Base-by-base conservation (phyloP, 2,329 filamentous ascomycete genomes). In the Penicillium sp. region DNA sequence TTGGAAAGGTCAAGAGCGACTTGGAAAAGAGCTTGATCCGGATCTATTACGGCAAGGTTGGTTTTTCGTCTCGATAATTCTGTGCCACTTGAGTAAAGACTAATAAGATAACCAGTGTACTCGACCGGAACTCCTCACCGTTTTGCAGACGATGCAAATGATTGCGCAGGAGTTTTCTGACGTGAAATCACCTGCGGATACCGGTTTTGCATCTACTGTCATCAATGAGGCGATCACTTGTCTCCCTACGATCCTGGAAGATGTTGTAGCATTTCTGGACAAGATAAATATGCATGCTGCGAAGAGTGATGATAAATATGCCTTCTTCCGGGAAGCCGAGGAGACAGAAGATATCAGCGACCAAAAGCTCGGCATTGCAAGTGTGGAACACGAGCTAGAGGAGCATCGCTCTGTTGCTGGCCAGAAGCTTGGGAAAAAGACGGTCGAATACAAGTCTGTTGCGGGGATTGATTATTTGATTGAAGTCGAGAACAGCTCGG, bases 41-140 rank as follows among this genome's bases (percentile, higher is more conserved):
- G 38, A 95, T 98, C 51, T 98, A 97, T 73, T 98, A 98, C 69
- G 89, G 90, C 43, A 96, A 95, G n/a, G n/a, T n/a, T n/a, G n/a
- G n/a, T n/a, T n/a, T n/a, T n/a, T n/a, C n/a, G n/a, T n/a, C n/a
- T n/a, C n/a, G n/a, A n/a, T n/a, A n/a, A n/a, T n/a, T n/a, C n/a
- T n/a, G n/a, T n/a, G n/a, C n/a, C n/a, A n/a, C n/a, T n/a, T n/a
- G n/a, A n/a, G n/a, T n/a, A n/a, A n/a, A n/a, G n/a, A n/a, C n/a
- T n/a, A n/a, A n/a, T n/a, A n/a, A n/a, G n/a, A n/a, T n/a, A n/a
- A n/a, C n/a, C n/a, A n/a, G n/a, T n/a, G n/a, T n/a, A n/a, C n/a
- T n/a, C n/a, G n/a, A n/a, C n/a, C n/a, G n/a, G 64, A 98, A 68
- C 80, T 98, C 3, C 76, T 97, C 2, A 81, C 80, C 0, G 84